A percentile compares a stretch with the other conserved stretches of the same genome.
Evolutionary conservation across 176 grass and related monocot genomes (phyloP).

Genomic region (Triticum timopheevii): DNA sequence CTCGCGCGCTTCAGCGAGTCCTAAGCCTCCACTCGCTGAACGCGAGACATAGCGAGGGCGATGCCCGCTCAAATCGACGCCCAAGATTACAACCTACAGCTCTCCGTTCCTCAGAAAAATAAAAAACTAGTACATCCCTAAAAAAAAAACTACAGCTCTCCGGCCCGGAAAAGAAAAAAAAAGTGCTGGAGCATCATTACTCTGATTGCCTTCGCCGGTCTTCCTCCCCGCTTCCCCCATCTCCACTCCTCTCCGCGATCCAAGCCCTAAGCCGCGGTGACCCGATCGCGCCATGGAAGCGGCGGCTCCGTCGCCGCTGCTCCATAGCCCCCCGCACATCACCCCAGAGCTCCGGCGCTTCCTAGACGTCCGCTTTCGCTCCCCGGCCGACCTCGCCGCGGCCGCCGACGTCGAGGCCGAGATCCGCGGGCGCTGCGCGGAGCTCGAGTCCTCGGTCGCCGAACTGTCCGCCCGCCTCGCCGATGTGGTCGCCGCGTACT

Average conservation of each 20-base stretch:
- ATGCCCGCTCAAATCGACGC: no score
- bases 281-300: slow-evolving; percentile 44
- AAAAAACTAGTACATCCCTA: no score
- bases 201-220: neutral
- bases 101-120: neutral
- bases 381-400: slow-evolving; percentile 50
- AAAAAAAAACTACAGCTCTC: no score
- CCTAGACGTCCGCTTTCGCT: slow-evolving; percentile 54
- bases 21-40: no score
- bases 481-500: slow-evolving; percentile 31
- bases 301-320: slow-evolving; percentile 15
- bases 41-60: no score
- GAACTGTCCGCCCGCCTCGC: slow-evolving; percentile 36
- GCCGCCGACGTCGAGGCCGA: slow-evolving; percentile 61
- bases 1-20: no score
- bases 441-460: slow-evolving; percentile 54
- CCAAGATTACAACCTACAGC: neutral
- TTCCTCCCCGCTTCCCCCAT: slow-evolving; percentile 9
- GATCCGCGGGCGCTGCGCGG: slow-evolving; percentile 54
- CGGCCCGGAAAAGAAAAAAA: neutral
- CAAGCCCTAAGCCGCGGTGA: slow-evolving; percentile 26
- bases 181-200: neutral
- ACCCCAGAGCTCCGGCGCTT: slow-evolving; percentile 36
- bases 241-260: slow-evolving; percentile 26
- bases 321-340: slow-evolving; percentile 21